Base-by-base conservation (phyloP, 2,329 filamentous ascomycete genomes). In the Ascomycota sp. region DNA sequence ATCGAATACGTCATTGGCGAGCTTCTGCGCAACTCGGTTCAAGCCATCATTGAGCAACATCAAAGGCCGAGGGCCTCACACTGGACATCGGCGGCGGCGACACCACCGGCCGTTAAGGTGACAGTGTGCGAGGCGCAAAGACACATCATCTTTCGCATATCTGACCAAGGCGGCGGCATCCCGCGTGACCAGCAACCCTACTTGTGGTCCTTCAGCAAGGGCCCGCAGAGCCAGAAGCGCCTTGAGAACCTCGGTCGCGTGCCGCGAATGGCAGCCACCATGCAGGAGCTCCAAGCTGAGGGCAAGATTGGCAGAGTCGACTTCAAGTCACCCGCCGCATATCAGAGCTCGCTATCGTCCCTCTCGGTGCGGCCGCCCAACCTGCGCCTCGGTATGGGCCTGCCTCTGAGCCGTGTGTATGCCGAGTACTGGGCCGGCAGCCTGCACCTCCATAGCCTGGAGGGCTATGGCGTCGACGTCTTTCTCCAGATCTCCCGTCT, bases 341-440 rank as follows among this genome's bases (percentile, higher is more conserved):
- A 56, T 37, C 47, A 49, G 26, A 72, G 65, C 38, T 93, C 83
- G 1, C 60, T 98, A 19, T 72, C 77, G 8, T 75, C 78, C 2
- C 60, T 98, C 25, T 81, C 81, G 1, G 78, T 74, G 33, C 66
- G 89, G 23, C 81, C 83, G 12, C 86, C 89, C 0, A 77, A 93
- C 46, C 57, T 95, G 36, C 69, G 82, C 8, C 63, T 98, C 2
- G 89, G 89, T 4, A 92, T 98, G 65, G 89, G 89, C 2, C 54
- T 98, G 30, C 89, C 89, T 0, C 74, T 98, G 55, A 93, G 85
- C 43, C 70, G 82, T 36, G 80, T 95, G 3, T 98, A 95, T 51
- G 83, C 86, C 20, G 86, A 95, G 52, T 95, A 95, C 52, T 98
- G 89, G 89, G 89, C 89, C 3, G 89, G 89, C 17, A 89, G 70